These are phyloP conservation scores for Triticum urartu DNA, from an alignment of 176 grass and related monocot genomes.

Conservation along the genomic window DNA sequence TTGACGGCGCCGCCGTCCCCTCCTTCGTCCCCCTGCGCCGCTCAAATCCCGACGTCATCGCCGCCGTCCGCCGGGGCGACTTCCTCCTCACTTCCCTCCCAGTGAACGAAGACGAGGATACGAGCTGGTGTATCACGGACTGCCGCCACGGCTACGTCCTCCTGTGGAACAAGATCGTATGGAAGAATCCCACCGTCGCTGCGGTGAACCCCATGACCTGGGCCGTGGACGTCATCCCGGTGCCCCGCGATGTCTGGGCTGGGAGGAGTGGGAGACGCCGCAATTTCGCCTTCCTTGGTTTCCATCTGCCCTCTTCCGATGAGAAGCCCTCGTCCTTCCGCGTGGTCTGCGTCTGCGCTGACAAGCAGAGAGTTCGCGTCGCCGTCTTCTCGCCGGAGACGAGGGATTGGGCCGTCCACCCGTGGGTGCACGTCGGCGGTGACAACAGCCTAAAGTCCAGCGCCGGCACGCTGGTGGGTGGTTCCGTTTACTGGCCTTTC, in stretches of 20 bases:
- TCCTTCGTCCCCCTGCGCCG: not conserved
- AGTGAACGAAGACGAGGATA: no score
- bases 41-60: not conserved
- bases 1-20: not conserved
- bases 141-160: not conserved
- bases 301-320: not conserved
- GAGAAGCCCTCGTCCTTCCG: not conserved
- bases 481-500: not conserved
- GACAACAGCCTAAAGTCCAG: not conserved
- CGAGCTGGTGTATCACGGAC: not conserved
- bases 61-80: not conserved
- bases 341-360: not conserved
- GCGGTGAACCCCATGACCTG: not conserved
- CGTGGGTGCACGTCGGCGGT: not conserved
- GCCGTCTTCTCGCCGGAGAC: not conserved
- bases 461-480: not conserved
- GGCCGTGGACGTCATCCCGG: not conserved
- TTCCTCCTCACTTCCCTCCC: conserved; percentile 11
- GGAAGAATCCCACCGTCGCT: not conserved
- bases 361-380: not conserved
- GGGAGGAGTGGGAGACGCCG: not conserved
- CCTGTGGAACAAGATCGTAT: not conserved
- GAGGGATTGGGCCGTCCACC: not conserved
- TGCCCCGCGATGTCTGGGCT: not conserved
- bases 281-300: not conserved